Base-by-base conservation (phyloP, 2,329 filamentous ascomycete genomes). In the Verticillium dahliae region DNA sequence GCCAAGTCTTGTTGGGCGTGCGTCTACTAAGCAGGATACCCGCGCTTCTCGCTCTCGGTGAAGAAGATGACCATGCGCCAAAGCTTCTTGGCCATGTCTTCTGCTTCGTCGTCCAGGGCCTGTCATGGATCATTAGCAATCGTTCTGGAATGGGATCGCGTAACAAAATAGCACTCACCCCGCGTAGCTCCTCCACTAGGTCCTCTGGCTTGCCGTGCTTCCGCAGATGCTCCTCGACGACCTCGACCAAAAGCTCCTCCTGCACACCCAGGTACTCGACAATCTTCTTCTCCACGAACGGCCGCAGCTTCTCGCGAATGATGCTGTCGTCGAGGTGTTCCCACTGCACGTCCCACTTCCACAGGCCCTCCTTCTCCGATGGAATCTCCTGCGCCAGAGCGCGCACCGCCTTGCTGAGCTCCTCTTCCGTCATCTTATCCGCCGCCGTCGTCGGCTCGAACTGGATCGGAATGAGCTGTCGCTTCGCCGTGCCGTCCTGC, bases 41-140 rank as follows among this genome's bases (percentile, higher is more conserved):
- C 93, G 65, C 92, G 82, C 79, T 95, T 96, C 82, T 97, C 94
- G 70, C 90, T 91, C 76, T 98, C 94, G 6, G 91, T 95, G 70
- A 94, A 97, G 85, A 97, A 98, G 70, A 98, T 96, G 62, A 97
- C 88, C 92, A 98, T 96, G 58, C 94, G 87, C 95, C 95, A 99
- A 39, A 99, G 84, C 79, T 97, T 98, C 85, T 92, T 96, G 58
- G 98, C 93, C 67, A 99, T 79, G 33, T 91, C 89, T 74, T 97
- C 93, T 11, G 93, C 92, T 72, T 98, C 95, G 71, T 99, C 95
- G 71, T 97, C 95, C 65, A 99, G 81, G 54, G 92, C 91, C 87
- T 94, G 65, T 18, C 41, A 54, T 37, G 31, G 63, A 35, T 18
- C 58, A 65, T 78, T 69, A 78, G 74, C 62, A 35, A 10, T 27